Evolutionary conservation across 1,139 yeast genomes (phyloP), one percentile per base, ranked within the genome.

Genomic region (Debaryomyces fabryi): DNA sequence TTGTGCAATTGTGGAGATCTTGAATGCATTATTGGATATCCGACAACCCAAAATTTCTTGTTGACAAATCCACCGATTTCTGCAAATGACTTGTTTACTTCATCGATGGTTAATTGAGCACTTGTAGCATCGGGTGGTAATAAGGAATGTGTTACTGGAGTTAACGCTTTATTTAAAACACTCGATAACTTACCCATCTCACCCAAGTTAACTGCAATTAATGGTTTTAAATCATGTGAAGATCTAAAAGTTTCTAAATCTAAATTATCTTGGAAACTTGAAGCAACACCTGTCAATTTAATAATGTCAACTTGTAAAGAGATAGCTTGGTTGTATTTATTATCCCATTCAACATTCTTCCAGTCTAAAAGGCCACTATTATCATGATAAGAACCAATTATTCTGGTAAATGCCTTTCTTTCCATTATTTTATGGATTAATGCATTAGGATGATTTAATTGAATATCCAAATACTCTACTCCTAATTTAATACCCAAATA

Each of bases 1-100:
- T 85, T 85, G 69, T 93, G 98, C 57, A 93, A 74, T 13, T 79
- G 73, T 40, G 99, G 99, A 2, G 97, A 90, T 62, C 90, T 82
- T 2, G 98, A 91, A 64, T 91, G 97, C 4, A 79, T 69, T 51
- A 92, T 80, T 45, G 98, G 98, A 15, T 77, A 73, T 4, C 99
- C 99, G 54, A 85, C 85, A 54, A 93, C 85, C 70, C 81, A 88
- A 59, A 84, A 89, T 52, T 82, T 76, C 71, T 85, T 81, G 10
- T 74, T 62, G 1, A 66, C 57, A 43, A 78, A 68, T 15, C 85
- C 85, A 30, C 97, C 97, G 57, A 90, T 74, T 41, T 77, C 70
- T n/a, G 80, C 62, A 51, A 76, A 78, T 2, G 85, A 72, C 49
- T 74, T 64, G 65, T 90, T 84, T 56, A 89, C 82, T 60, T 88